Conservation (phyloP, 2,329 filamentous ascomycete genomes). For the Fusarium citri region DNA sequence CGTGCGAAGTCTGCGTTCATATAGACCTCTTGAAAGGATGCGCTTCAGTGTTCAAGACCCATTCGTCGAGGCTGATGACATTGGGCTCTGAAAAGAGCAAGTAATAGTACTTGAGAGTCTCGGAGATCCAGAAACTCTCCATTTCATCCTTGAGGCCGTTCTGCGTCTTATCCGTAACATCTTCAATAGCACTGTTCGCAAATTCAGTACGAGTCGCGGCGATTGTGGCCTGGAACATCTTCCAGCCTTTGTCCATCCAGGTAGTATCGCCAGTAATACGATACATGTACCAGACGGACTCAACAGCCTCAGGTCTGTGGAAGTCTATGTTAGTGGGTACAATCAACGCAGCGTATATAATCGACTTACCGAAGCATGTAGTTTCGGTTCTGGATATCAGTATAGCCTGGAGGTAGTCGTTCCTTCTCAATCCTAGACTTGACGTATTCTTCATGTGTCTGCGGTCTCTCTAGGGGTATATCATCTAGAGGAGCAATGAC, state of each 20-base stretch:
- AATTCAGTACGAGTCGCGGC: slow-evolving; percentile 72
- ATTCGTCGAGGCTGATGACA: slow-evolving; percentile 75
- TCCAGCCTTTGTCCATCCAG: slow-evolving; percentile 87
- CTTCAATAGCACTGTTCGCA: slow-evolving; percentile 76
- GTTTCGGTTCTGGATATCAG: slow-evolving; percentile 56
- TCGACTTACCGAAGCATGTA: slow-evolving; percentile 71
- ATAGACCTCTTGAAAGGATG: slow-evolving; percentile 66
- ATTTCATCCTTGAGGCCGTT: slow-evolving; percentile 69
- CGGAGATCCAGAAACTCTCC: slow-evolving; percentile 92
- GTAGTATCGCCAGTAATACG: slow-evolving; percentile 82
- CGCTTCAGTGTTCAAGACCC: slow-evolving; percentile 74
- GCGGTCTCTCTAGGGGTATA: slow-evolving; percentile 50
- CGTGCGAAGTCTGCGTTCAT: slow-evolving; percentile 5
- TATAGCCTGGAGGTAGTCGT: slow-evolving; percentile 63
- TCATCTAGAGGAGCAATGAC: slow-evolving; percentile 5
- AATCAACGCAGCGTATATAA: slow-evolving; percentile 25
- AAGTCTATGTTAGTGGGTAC: slow-evolving; percentile 16
- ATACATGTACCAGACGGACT: slow-evolving; percentile 90
- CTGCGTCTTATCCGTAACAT: slow-evolving; percentile 63
- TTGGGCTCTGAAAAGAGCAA: slow-evolving; percentile 78
- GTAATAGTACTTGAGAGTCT: slow-evolving; percentile 95
- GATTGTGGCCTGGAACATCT: slow-evolving; percentile 81
- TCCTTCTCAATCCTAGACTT: slow-evolving; percentile 57
- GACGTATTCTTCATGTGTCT: slow-evolving; percentile 67
- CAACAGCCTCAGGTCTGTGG: slow-evolving; percentile 82